These are phyloP conservation scores for Naganishia kalamii DNA, from an alignment of 768 basidiomycete species.

Conservation along the genomic window DNA sequence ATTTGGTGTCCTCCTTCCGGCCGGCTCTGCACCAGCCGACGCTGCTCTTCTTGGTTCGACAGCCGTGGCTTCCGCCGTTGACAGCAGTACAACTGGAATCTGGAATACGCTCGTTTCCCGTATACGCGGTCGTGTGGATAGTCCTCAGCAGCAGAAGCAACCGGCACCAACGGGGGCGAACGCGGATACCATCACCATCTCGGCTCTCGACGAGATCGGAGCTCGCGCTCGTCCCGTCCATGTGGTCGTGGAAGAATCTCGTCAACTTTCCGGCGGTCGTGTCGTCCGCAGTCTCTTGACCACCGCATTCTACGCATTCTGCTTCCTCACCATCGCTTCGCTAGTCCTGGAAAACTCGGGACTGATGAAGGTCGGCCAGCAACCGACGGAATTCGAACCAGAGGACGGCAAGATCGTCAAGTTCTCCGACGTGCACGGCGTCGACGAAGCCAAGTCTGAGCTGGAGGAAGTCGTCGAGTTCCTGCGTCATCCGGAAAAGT, in stretches of 20 bases:
- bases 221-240: constrained; percentile 40
- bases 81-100: not conserved
- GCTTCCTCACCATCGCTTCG: constrained; percentile 72
- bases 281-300: constrained; percentile 18
- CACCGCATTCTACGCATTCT: constrained; percentile 24
- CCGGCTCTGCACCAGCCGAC: not conserved
- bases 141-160: constrained; percentile 4
- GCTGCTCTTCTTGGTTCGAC: not conserved
- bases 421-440: constrained; percentile 93
- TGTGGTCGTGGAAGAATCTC: constrained; percentile 32
- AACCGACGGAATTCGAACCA: constrained; percentile 75
- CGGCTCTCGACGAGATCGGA: constrained; percentile 26
- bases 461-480: constrained; percentile 91
- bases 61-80: not conserved
- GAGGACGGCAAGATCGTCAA: constrained; percentile 69
- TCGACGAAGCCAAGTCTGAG: constrained; percentile 96
- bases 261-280: constrained; percentile 9
- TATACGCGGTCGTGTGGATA: constrained; percentile 9
- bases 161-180: not conserved
- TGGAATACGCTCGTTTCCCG: not conserved
- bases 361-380: constrained; percentile 72
- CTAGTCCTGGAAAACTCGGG: constrained; percentile 90
- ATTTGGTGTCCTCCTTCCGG: not conserved
- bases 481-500: constrained; percentile 83
- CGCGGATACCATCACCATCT: constrained; percentile 10